phyloP scores from a whole-genome alignment of 192 early-diverging fungal species.

The Coemansia pectinata region DNA sequence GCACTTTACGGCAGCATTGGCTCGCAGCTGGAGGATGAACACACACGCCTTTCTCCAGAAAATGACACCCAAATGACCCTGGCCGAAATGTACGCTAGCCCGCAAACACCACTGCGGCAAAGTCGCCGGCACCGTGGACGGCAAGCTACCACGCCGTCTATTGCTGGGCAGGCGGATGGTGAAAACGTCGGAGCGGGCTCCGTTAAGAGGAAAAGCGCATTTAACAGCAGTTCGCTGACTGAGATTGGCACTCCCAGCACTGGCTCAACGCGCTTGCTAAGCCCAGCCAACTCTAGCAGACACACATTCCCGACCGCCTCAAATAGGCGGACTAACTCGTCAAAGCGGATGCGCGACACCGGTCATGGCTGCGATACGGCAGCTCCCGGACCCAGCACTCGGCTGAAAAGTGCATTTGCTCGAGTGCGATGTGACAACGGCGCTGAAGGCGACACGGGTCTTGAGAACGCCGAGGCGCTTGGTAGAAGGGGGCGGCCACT shows the following conservation, averaged over 20 bases:
- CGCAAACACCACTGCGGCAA: constrained; percentile 8
- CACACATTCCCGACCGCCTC: neutral
- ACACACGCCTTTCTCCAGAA: neutral
- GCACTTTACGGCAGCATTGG: constrained; percentile 38
- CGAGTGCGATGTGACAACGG: constrained; percentile 24
- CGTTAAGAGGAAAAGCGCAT: constrained; percentile 26
- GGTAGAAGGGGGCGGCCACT: constrained; percentile 22
- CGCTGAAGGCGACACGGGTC: constrained; percentile 9
- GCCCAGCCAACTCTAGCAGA: constrained; percentile 11
- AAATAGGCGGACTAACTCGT: neutral
- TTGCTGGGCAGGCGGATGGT: neutral
- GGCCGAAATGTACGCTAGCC: constrained; percentile 10
- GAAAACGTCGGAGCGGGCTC: neutral
- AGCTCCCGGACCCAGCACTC: neutral
- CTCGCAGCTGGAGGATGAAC: constrained; percentile 27
- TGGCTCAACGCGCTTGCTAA: constrained; percentile 23
- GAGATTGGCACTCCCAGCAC: neutral
- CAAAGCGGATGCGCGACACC: constrained; percentile 6
- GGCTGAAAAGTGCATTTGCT: constrained; percentile 50
- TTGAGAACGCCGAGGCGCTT: constrained; percentile 3
- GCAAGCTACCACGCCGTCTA: neutral
- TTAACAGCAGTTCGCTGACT: neutral
- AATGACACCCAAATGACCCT: neutral
- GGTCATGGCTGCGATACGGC: neutral
- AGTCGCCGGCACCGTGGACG: neutral